phyloP scores from a whole-genome alignment of 208 protist species.

The Porcisia deanei region DNA sequence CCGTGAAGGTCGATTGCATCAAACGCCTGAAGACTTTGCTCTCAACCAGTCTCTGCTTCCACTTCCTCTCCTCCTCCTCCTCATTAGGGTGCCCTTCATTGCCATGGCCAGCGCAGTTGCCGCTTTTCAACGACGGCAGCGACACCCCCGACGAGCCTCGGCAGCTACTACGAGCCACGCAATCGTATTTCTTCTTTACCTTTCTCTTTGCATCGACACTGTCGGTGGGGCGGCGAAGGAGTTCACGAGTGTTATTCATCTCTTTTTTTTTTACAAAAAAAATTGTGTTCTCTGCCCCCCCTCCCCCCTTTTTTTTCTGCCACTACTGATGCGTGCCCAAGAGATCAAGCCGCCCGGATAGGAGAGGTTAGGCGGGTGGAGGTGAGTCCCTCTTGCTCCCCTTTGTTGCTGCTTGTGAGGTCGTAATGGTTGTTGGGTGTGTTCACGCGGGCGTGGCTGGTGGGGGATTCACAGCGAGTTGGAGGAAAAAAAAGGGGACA shows the following conservation, averaged over 20 bases:
- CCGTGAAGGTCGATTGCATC: slow-evolving; percentile 10
- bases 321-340: too few relatives aligned
- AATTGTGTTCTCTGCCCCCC: too few relatives aligned
- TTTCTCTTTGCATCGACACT: background rate
- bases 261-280: too few relatives aligned
- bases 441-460: too few relatives aligned
- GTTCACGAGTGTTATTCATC: slow-evolving; percentile 29
- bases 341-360: too few relatives aligned
- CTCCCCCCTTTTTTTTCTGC: too few relatives aligned
- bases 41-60: slow-evolving; percentile 25
- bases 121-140: background rate
- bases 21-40: slow-evolving; percentile 34
- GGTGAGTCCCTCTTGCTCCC: too few relatives aligned
- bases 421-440: too few relatives aligned
- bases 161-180: background rate
- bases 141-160: background rate
- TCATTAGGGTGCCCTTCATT: background rate
- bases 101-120: background rate
- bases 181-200: background rate
- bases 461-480: too few relatives aligned
- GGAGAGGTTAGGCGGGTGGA: too few relatives aligned
- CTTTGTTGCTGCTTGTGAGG: too few relatives aligned
- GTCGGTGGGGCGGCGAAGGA: slow-evolving; percentile 17
- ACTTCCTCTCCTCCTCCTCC: slow-evolving; percentile 22
- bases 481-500: too few relatives aligned